A percentile compares a stretch with the other conserved stretches of the same genome.
Conservation (phyloP, 2,329 filamentous ascomycete genomes). For the Botrytis pseudocinerea region DNA sequence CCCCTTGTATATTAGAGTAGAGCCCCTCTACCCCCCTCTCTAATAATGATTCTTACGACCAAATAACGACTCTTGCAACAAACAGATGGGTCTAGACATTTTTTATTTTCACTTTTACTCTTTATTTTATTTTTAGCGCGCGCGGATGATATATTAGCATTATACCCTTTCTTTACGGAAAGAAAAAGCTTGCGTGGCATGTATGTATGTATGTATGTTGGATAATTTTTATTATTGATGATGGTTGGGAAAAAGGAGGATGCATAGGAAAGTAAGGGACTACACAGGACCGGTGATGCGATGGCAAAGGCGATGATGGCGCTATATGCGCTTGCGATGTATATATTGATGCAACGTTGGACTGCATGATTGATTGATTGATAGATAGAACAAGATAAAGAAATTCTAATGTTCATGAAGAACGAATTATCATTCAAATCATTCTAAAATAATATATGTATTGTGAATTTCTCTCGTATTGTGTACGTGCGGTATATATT, state of each 20-base stretch:
- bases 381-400: not conserved
- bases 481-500: not conserved
- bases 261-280: conserved; percentile 2
- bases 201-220: conserved; percentile 1
- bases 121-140: not conserved
- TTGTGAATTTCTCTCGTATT: not conserved
- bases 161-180: conserved; percentile 24
- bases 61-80: not conserved
- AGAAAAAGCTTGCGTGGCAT: conserved; percentile 14
- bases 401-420: conserved; percentile 8
- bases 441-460: not conserved
- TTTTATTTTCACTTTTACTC: conserved; percentile 8
- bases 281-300: not conserved
- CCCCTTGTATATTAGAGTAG: not conserved
- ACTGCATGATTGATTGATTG: not conserved
- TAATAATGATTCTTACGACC: conserved; percentile 13
- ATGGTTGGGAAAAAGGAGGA: not conserved
- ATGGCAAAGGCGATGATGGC: conserved; percentile 1
- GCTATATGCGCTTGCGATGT: conserved; percentile 1
- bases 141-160: conserved; percentile 20
- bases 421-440: not conserved
- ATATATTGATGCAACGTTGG: conserved; percentile 9
- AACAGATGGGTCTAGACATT: not conserved
- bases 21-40: not conserved
- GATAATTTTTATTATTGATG: conserved; percentile 20